Conservation (phyloP, 148 eudicot species). For the Hydrangea macrophylla region DNA sequence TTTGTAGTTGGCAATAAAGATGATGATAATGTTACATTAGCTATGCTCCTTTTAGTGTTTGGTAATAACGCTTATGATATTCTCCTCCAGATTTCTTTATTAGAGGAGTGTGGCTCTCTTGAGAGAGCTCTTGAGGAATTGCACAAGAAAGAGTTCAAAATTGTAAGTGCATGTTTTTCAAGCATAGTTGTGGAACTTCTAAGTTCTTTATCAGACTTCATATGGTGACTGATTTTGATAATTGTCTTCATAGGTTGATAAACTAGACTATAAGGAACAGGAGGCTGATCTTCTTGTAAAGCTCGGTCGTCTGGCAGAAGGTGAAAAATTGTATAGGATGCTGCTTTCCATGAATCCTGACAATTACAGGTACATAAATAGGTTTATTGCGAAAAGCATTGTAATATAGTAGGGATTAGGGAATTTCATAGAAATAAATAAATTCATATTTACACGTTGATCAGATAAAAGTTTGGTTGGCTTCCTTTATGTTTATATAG, state of each 20-base stretch:
- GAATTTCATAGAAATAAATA: too few relatives aligned
- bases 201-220: neutral
- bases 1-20: neutral
- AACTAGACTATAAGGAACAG: slow-evolving; percentile 77
- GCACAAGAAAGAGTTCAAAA: slow-evolving; percentile 67
- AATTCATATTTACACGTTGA: too few relatives aligned
- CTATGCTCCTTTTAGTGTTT: too few relatives aligned
- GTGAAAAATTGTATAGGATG: slow-evolving; percentile 56
- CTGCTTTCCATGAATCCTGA: slow-evolving; percentile 95
- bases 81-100: slow-evolving; percentile 55
- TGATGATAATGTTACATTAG: neutral
- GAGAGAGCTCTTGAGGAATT: slow-evolving; percentile 85
- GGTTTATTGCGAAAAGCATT: too few relatives aligned
- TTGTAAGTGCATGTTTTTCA: slow-evolving; percentile 51
- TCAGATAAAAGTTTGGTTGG: too few relatives aligned
- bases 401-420: too few relatives aligned
- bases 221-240: slow-evolving; percentile 12
- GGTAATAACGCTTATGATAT: slow-evolving; percentile 6
- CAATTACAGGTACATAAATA: slow-evolving; percentile 68
- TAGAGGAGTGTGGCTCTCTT: slow-evolving; percentile 82
- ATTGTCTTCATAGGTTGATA: slow-evolving; percentile 61
- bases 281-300: slow-evolving; percentile 86
- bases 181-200: neutral
- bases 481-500: too few relatives aligned
- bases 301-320: slow-evolving; percentile 70